Evolutionary conservation across 2,329 filamentous ascomycete genomes (phyloP).

Genomic region (Rutstroemia sp.): DNA sequence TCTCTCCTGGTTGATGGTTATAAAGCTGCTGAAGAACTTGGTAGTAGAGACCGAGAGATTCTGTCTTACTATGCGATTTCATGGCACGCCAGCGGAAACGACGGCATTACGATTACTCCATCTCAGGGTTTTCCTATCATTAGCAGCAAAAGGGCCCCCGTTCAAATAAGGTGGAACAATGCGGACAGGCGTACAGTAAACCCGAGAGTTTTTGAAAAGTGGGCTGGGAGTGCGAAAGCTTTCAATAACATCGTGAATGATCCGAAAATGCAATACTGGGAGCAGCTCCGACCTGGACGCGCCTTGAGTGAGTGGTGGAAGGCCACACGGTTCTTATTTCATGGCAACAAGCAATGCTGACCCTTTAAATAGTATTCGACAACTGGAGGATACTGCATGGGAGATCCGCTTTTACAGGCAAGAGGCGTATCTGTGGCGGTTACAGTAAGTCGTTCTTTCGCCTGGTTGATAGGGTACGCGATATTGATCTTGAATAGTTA

Average conservation of each 20-base stretch:
- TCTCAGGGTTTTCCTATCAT: constrained; percentile 65
- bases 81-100: constrained; percentile 82
- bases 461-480: background rate
- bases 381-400: constrained; percentile 95
- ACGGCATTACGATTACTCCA: constrained; percentile 73
- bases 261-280: constrained; percentile 64
- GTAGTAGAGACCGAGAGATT: constrained; percentile 44
- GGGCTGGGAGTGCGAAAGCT: constrained; percentile 74
- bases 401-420: constrained; percentile 72
- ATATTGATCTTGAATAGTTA: constrained; percentile 43
- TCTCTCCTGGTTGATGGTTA: constrained; percentile 86
- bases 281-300: constrained; percentile 71
- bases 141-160: constrained; percentile 9
- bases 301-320: constrained; percentile 55
- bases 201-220: constrained; percentile 31
- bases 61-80: constrained; percentile 54
- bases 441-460: constrained; percentile 58
- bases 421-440: constrained; percentile 80
- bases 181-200: constrained; percentile 65
- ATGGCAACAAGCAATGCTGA: background rate
- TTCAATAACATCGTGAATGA: constrained; percentile 65
- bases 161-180: constrained; percentile 86
- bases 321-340: background rate
- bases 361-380: constrained; percentile 63
- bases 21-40: constrained; percentile 56